Evolutionary conservation across 768 basidiomycete genomes (phyloP).

Genomic region (Terana coerulea): DNA sequence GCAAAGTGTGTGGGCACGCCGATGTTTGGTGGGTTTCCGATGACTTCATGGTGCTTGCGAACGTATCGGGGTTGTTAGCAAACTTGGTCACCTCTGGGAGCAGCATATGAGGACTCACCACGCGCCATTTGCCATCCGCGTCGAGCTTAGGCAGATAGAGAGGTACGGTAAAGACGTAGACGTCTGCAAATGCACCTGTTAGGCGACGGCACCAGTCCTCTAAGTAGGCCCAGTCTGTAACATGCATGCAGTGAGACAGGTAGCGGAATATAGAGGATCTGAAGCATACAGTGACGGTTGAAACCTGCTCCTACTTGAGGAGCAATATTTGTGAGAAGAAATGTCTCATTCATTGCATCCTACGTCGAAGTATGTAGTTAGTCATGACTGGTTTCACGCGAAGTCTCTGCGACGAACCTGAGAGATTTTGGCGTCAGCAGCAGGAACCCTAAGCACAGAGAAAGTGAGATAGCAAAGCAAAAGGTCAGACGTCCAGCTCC

Average conservation of each 20-base stretch:
- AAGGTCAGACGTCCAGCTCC: too few relatives aligned
- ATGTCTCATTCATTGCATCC: slow-evolving; percentile 96
- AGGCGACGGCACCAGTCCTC: slow-evolving; percentile 94
- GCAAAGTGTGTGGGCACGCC: slow-evolving; percentile 98
- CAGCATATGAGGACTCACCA: slow-evolving; percentile 65
- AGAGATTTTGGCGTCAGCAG: slow-evolving; percentile 90
- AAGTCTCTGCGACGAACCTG: slow-evolving; percentile 46
- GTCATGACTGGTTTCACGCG: neutral
- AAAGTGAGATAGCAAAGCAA: neutral
- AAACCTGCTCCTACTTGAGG: slow-evolving; percentile 98
- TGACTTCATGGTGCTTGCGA: slow-evolving; percentile 87
- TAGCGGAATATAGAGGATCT: too few relatives aligned
- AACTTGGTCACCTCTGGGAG: neutral
- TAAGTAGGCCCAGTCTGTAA: slow-evolving; percentile 92
- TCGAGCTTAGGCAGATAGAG: slow-evolving; percentile 89
- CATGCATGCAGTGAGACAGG: neutral
- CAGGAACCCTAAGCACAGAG: slow-evolving; percentile 69
- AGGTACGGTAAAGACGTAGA: slow-evolving; percentile 96
- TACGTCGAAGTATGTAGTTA: slow-evolving; percentile 26
- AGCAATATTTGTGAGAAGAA: slow-evolving; percentile 91
- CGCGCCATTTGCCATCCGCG: slow-evolving; percentile 90
- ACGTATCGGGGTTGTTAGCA: slow-evolving; percentile 3
- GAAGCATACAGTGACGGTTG: slow-evolving; percentile 84
- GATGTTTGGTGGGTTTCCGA: slow-evolving; percentile 86
- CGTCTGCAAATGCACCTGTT: slow-evolving; percentile 85